A percentile compares a stretch with the other conserved stretches of the same genome.
These are phyloP conservation scores for Canavalia gladiata DNA, from an alignment of 306 rosid genomes.

Conservation along the genomic window DNA sequence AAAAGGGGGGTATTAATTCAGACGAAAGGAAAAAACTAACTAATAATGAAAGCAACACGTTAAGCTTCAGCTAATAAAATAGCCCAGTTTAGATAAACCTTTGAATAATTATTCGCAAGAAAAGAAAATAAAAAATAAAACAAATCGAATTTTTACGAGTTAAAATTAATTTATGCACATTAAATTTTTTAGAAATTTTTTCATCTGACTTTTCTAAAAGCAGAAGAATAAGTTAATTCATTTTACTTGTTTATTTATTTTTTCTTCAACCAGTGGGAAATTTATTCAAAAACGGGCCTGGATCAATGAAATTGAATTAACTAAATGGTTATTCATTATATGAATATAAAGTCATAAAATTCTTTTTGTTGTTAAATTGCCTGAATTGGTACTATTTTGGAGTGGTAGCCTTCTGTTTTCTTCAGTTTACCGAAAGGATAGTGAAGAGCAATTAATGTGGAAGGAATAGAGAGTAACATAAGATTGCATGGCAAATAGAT, in stretches of 20 bases:
- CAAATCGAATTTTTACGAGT: too few relatives aligned
- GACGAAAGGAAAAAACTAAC: slow-evolving; percentile 13
- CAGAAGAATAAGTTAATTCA: too few relatives aligned
- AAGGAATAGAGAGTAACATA: slow-evolving; percentile 1
- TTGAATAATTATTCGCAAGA: too few relatives aligned
- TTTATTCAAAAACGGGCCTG: too few relatives aligned
- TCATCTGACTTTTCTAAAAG: too few relatives aligned
- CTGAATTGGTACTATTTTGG: background rate
- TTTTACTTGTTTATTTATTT: too few relatives aligned
- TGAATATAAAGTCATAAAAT: background rate
- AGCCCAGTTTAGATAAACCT: too few relatives aligned
- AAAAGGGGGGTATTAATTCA: background rate
- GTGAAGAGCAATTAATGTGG: background rate
- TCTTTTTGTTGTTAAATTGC: background rate
- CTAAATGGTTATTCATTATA: background rate
- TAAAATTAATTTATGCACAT: too few relatives aligned
- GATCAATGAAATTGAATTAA: slow-evolving; percentile 7
- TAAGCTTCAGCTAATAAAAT: background rate
- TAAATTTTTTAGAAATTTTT: too few relatives aligned
- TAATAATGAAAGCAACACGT: slow-evolving; percentile 5
- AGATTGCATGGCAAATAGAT: slow-evolving; percentile 24
- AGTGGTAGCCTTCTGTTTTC: background rate
- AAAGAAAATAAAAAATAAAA: too few relatives aligned
- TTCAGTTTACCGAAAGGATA: background rate
- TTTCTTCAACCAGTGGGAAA: too few relatives aligned